phyloP scores from a whole-genome alignment of 179 eudicot species.

The Kewa caespitosa region DNA sequence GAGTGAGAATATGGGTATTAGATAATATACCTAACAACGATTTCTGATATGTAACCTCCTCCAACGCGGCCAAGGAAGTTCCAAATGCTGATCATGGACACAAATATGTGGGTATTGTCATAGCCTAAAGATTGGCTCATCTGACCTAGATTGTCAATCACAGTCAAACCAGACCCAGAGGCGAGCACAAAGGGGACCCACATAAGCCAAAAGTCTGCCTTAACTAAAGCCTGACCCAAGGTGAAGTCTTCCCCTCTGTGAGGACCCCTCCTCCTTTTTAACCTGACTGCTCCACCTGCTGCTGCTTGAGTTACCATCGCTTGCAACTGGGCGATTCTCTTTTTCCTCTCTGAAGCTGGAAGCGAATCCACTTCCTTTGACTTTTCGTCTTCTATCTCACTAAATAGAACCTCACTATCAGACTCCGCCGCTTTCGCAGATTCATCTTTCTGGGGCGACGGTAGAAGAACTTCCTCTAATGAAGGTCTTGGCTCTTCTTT shows the following conservation, averaged over 20 bases:
- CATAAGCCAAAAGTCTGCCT: conserved; percentile 61
- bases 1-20: background rate
- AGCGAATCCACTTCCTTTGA: conserved; percentile 41
- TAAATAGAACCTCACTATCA: conserved; percentile 42
- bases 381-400: conserved; percentile 60
- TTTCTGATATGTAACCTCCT: conserved; percentile 59
- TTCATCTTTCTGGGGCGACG: conserved; percentile 40
- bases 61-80: conserved; percentile 64
- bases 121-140: conserved; percentile 61
- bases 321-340: conserved; percentile 48
- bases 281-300: conserved; percentile 56
- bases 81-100: conserved; percentile 64
- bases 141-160: conserved; percentile 61
- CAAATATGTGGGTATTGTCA: conserved; percentile 48
- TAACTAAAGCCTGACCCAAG: conserved; percentile 50
- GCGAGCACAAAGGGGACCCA: conserved; percentile 46
- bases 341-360: conserved; percentile 49
- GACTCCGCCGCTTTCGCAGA: conserved; percentile 41
- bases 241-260: conserved; percentile 63
- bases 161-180: conserved; percentile 61
- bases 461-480: conserved; percentile 52
- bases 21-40: conserved; percentile 42
- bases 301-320: conserved; percentile 53
- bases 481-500: conserved; percentile 43
- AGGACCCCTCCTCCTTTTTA: conserved; percentile 54